These are phyloP conservation scores for Debaryomyces sp. DNA, from an alignment of 1,139 yeast genomes.

Conservation along the genomic window DNA sequence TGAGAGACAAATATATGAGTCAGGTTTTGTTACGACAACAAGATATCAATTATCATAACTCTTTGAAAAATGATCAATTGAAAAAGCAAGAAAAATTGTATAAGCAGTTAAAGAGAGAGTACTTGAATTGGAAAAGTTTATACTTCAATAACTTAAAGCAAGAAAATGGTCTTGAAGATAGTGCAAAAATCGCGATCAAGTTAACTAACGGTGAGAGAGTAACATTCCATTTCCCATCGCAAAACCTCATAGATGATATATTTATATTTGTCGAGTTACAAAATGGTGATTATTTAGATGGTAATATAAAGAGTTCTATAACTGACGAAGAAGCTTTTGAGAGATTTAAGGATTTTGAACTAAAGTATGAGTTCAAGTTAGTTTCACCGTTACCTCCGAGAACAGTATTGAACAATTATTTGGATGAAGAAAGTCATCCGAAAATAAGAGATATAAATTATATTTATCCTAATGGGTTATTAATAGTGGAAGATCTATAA, in stretches of 20 bases:
- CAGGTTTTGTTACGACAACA: slow-evolving; percentile 72
- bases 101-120: slow-evolving; percentile 29
- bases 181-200: slow-evolving; percentile 62
- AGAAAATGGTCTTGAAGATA: slow-evolving; percentile 22
- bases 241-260: slow-evolving; percentile 52
- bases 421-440: slow-evolving; percentile 12
- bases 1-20: slow-evolving; percentile 60
- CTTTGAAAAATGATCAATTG: slow-evolving; percentile 59
- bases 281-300: slow-evolving; percentile 34
- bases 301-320: slow-evolving; percentile 46
- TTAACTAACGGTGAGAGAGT: slow-evolving; percentile 53
- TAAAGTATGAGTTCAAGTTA: slow-evolving; percentile 35
- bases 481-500: slow-evolving; percentile 37
- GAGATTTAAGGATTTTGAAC: slow-evolving; percentile 25
- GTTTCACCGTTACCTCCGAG: slow-evolving; percentile 47
- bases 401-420: slow-evolving; percentile 29
- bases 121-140: slow-evolving; percentile 50
- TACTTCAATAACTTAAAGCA: slow-evolving; percentile 41
- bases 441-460: slow-evolving; percentile 32
- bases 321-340: slow-evolving; percentile 25
- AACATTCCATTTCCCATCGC: slow-evolving; percentile 51
- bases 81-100: slow-evolving; percentile 31
- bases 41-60: slow-evolving; percentile 73
- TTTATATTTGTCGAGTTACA: slow-evolving; percentile 58
- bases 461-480: slow-evolving; percentile 47